Evolutionary conservation across 176 grass and related monocot genomes (phyloP).

Genomic region (Melocanna baccifera): DNA sequence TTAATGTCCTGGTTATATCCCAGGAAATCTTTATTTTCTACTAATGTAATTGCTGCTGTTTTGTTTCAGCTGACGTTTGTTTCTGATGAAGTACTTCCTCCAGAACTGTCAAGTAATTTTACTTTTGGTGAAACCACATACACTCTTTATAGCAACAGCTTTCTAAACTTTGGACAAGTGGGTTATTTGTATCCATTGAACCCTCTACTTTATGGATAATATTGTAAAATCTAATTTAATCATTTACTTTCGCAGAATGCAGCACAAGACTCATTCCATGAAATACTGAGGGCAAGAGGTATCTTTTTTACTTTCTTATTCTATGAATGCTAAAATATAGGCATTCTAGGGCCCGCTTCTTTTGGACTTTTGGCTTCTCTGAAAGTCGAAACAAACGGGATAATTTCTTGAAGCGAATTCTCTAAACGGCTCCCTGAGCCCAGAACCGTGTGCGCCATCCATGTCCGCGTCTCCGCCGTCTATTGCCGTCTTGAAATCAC

Average conservation of each 20-base stretch:
- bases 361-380: too few species aligned
- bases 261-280: slow-evolving; percentile 55
- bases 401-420: too few species aligned
- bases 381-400: too few species aligned
- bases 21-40: background rate
- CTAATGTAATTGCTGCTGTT: slow-evolving; percentile 31
- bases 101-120: slow-evolving; percentile 56
- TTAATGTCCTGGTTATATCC: background rate
- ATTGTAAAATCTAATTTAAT: slow-evolving; percentile 9
- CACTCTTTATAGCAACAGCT: slow-evolving; percentile 84
- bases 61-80: slow-evolving; percentile 93
- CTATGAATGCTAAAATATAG: background rate
- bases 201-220: slow-evolving; percentile 1
- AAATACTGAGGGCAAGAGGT: slow-evolving; percentile 66
- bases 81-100: slow-evolving; percentile 73
- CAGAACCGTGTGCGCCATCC: too few species aligned
- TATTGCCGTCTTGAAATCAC: too few species aligned
- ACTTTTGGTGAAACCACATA: slow-evolving; percentile 76
- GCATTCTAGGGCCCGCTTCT: background rate
- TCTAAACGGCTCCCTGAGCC: too few species aligned
- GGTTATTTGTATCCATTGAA: slow-evolving; percentile 23
- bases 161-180: slow-evolving; percentile 97
- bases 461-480: too few species aligned
- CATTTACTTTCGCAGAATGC: slow-evolving; percentile 55
- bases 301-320: slow-evolving; percentile 33